Percentiles rank a stretch among this genome's conserved stretches.
phyloP scores from a whole-genome alignment of 2,329 filamentous ascomycete genomes.

The Colletotrichum theobromicola region DNA sequence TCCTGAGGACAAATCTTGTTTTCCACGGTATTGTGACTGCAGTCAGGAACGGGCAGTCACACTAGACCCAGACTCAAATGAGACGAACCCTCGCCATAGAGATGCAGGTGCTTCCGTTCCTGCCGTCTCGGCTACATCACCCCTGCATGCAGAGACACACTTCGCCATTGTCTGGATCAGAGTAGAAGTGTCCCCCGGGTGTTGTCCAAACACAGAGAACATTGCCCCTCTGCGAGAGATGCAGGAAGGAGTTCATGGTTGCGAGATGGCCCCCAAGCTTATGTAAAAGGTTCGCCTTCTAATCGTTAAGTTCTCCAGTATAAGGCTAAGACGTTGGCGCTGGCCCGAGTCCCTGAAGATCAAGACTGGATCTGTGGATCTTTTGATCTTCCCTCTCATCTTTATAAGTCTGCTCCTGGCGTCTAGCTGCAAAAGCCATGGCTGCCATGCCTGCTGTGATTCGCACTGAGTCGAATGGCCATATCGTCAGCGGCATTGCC shows the following conservation, averaged over 20 bases:
- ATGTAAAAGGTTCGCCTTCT: background rate
- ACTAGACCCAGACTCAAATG: background rate
- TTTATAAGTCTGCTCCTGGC: background rate
- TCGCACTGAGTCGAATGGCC: conserved; percentile 24
- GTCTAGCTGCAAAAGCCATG: background rate
- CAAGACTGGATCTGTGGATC: background rate
- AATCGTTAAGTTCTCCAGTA: background rate
- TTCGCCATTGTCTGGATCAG: background rate
- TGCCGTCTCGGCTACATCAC: background rate
- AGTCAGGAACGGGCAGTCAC: background rate
- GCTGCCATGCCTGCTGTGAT: background rate
- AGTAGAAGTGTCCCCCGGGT: background rate
- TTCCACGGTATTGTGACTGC: background rate
- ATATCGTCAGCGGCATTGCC: conserved; percentile 25
- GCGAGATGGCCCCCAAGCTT: background rate
- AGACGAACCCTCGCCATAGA: background rate
- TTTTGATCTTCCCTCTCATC: background rate
- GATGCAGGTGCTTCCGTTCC: background rate
- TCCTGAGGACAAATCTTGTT: background rate
- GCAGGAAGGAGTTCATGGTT: background rate
- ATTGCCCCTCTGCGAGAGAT: background rate
- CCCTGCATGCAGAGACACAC: background rate
- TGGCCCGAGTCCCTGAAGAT: background rate
- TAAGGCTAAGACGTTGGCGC: background rate
- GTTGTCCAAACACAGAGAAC: background rate